Percentiles rank a stretch among this genome's conserved stretches.
Evolutionary conservation across 139 green algal species (phyloP).

Genomic region (Picochlorum sp.): DNA sequence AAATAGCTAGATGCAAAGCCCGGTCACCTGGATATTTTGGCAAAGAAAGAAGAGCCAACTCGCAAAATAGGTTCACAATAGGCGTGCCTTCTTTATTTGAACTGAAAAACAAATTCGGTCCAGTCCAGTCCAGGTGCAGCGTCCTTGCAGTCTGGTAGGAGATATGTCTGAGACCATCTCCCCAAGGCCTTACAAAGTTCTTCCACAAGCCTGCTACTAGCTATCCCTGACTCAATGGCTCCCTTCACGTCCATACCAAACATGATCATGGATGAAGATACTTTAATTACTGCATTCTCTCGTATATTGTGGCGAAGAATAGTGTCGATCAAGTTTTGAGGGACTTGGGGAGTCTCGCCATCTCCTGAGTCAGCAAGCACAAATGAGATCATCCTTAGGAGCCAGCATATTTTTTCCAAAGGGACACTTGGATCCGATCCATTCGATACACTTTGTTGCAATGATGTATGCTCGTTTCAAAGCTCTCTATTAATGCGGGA

Average conservation of each 20-base stretch:
- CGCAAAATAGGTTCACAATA: constrained; percentile 31
- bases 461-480: constrained; percentile 17
- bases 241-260: constrained; percentile 30
- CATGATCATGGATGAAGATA: constrained; percentile 2
- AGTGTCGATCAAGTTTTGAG: constrained; percentile 37
- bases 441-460: constrained; percentile 22
- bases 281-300: neutral
- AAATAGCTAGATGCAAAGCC: constrained; percentile 30
- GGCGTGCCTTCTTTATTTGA: neutral
- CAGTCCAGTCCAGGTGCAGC: constrained; percentile 22
- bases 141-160: constrained; percentile 42
- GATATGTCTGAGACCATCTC: constrained; percentile 81
- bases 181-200: constrained; percentile 39
- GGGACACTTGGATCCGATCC: constrained; percentile 30
- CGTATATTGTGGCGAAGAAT: neutral
- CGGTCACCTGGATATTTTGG: constrained; percentile 21
- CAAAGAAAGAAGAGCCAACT: constrained; percentile 31
- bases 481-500: constrained; percentile 29
- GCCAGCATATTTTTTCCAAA: constrained; percentile 76
- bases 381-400: constrained; percentile 52
- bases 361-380: constrained; percentile 69
- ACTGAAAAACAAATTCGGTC: neutral
- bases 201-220: constrained; percentile 76
- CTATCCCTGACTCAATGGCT: constrained; percentile 15
- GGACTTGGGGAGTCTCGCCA: constrained; percentile 71